Evolutionary conservation across 257 asterid species (phyloP).

Genomic region (Coffea canephora): DNA sequence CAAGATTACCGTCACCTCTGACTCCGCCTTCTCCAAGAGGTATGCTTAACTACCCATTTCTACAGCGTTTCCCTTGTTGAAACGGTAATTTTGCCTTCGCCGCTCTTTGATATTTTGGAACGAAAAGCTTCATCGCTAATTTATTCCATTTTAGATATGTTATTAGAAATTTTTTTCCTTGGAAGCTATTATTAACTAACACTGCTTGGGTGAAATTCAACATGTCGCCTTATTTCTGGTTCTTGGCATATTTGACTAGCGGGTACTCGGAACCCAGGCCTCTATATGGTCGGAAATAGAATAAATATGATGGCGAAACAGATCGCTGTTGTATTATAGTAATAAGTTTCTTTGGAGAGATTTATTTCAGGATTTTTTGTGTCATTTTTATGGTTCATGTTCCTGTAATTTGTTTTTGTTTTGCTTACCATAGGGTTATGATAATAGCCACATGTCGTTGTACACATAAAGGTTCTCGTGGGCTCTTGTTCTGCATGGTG

Average conservation of each 20-base stretch:
- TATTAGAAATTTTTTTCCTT: too few species aligned
- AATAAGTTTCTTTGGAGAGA: background rate
- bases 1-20: slow-evolving; percentile 53
- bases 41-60: background rate
- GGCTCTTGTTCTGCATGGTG: background rate
- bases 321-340: too few species aligned
- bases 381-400: background rate
- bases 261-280: background rate
- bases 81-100: background rate
- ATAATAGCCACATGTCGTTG: background rate
- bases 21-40: slow-evolving; percentile 54
- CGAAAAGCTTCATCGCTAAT: background rate
- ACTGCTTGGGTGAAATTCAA: too few species aligned
- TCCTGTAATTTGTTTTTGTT: background rate
- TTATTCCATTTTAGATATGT: background rate
- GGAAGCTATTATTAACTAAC: background rate
- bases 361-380: too few species aligned
- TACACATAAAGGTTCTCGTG: background rate
- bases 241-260: background rate
- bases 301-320: background rate
- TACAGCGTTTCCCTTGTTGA: background rate
- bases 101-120: background rate
- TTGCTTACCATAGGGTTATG: background rate
- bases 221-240: background rate
- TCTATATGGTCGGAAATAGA: background rate